phyloP scores from a whole-genome alignment of 768 basidiomycete species.

The Podaxis carcinomalis region DNA sequence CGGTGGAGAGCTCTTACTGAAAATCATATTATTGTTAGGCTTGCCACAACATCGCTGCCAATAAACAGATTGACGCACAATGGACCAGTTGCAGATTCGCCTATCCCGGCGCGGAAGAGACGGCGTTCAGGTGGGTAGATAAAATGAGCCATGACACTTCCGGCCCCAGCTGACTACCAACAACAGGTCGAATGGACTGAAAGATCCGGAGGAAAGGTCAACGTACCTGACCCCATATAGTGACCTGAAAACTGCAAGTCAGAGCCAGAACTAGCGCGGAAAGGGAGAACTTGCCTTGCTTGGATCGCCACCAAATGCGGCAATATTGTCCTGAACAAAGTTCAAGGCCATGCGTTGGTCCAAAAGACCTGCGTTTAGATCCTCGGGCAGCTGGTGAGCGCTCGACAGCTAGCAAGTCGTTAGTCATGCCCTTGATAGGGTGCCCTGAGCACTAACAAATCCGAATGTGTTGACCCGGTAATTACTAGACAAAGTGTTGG shows the following conservation, averaged over 20 bases:
- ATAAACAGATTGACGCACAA: constrained; percentile 32
- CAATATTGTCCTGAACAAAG: constrained; percentile 65
- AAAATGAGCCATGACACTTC: constrained; percentile 45
- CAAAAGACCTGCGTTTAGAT: constrained; percentile 54
- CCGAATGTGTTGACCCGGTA: constrained; percentile 58
- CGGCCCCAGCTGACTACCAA: constrained; percentile 46
- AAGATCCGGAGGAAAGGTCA: background rate
- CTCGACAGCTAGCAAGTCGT: constrained; percentile 39
- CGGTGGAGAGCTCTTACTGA: constrained; percentile 47
- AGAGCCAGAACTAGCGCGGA: background rate
- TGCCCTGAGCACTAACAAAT: constrained; percentile 30
- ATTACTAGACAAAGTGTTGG: constrained; percentile 30
- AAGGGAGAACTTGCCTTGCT: constrained; percentile 27
- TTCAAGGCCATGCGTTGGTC: constrained; percentile 57
- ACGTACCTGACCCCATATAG: constrained; percentile 53
- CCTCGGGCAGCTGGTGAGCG: constrained; percentile 35
- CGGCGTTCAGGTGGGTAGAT: constrained; percentile 31
- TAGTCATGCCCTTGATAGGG: background rate
- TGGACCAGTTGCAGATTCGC: constrained; percentile 49
- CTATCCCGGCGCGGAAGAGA: constrained; percentile 49
- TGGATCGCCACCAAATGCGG: constrained; percentile 60
- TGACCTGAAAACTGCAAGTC: constrained; percentile 30
- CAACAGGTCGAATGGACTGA: background rate
- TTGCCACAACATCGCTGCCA: background rate
- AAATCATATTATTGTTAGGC: background rate